A percentile compares a stretch with the other conserved stretches of the same genome.
Evolutionary conservation across 2,329 filamentous ascomycete genomes (phyloP).

Genomic region (Furcasterigmium sp.): DNA sequence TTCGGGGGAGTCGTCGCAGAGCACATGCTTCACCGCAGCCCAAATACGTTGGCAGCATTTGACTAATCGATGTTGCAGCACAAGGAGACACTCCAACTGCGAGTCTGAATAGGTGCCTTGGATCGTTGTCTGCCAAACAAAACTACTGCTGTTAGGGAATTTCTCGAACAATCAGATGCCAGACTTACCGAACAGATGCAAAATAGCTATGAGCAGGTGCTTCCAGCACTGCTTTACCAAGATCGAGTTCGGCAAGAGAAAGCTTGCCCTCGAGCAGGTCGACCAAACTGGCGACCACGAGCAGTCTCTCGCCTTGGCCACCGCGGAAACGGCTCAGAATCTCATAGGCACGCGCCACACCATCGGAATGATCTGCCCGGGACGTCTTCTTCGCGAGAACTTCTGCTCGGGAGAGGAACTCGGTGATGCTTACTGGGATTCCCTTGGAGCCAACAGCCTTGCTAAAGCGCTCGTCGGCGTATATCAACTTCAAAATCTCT

Average conservation of each 20-base stretch:
- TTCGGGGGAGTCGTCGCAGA: conserved; percentile 94
- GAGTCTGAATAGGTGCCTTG: conserved; percentile 30
- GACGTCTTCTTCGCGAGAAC: conserved; percentile 63
- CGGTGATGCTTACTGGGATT: conserved; percentile 26
- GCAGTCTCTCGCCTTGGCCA: conserved; percentile 33
- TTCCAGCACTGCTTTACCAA: conserved; percentile 61
- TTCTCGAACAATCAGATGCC: neutral
- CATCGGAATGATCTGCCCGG: conserved; percentile 87
- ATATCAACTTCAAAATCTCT: conserved; percentile 42
- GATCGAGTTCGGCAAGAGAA: conserved; percentile 53
- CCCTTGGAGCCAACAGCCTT: conserved; percentile 11
- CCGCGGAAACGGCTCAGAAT: conserved; percentile 58
- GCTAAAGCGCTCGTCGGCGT: conserved; percentile 31
- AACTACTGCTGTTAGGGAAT: conserved; percentile 24
- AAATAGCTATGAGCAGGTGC: conserved; percentile 67
- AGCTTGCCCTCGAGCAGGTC: conserved; percentile 61
- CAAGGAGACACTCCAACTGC: conserved; percentile 27
- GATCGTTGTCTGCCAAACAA: conserved; percentile 47
- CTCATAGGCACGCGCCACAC: conserved; percentile 72
- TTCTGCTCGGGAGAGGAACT: conserved; percentile 49
- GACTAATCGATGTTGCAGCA: conserved; percentile 52
- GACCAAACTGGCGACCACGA: conserved; percentile 54
- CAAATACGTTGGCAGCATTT: conserved; percentile 65
- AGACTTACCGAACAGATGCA: conserved; percentile 55
- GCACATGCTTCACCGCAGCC: conserved; percentile 66